These are phyloP conservation scores for Tephrocybe sp. DNA, from an alignment of 768 basidiomycete species.

Conservation along the genomic window DNA sequence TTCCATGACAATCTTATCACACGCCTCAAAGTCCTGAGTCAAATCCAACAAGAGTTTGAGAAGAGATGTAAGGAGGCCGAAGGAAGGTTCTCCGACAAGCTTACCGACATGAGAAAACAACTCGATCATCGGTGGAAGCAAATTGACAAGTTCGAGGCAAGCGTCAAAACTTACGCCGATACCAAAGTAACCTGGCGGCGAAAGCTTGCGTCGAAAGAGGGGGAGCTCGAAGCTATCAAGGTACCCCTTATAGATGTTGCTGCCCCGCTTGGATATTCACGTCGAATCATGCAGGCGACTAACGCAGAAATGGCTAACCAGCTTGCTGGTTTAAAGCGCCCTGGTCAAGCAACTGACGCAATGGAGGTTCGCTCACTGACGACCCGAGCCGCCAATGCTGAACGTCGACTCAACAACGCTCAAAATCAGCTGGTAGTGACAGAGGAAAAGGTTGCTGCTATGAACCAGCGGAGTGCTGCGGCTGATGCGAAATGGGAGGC, in stretches of 20 bases:
- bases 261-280: not conserved
- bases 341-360: conserved; percentile 54
- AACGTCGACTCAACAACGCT: conserved; percentile 81
- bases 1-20: conserved; percentile 95
- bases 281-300: conserved; percentile 47
- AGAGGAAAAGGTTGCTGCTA: conserved; percentile 79
- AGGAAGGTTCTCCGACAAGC: conserved; percentile 64
- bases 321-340: conserved; percentile 59
- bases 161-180: conserved; percentile 80
- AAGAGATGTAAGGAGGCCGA: conserved; percentile 82
- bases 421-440: conserved; percentile 82
- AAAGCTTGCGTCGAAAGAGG: conserved; percentile 79
- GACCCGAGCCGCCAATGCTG: conserved; percentile 79
- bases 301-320: conserved; percentile 77
- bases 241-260: conserved; percentile 38
- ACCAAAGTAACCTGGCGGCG: conserved; percentile 82
- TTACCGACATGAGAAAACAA: conserved; percentile 81
- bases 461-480: conserved; percentile 68
- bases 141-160: conserved; percentile 88
- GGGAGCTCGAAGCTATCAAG: conserved; percentile 88
- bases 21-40: conserved; percentile 79
- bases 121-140: conserved; percentile 88
- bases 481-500: conserved; percentile 94
- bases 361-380: conserved; percentile 71
- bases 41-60: conserved; percentile 87